Conservation (phyloP, 2,329 filamentous ascomycete genomes). For the Gremmenia infestans region DNA sequence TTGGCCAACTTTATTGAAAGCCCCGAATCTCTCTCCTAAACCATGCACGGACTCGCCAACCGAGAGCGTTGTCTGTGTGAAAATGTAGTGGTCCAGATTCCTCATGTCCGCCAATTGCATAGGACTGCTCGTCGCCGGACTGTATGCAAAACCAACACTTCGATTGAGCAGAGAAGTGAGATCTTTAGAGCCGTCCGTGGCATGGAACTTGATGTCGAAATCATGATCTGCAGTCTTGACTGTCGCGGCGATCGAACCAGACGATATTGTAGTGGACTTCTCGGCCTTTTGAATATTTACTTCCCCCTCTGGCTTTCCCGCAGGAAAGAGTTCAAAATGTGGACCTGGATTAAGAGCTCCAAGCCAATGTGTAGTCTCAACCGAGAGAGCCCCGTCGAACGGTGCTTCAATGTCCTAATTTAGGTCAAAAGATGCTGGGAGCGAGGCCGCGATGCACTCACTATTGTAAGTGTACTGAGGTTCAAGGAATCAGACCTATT, state of each 20-base stretch:
- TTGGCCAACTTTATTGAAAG: slow-evolving; percentile 73
- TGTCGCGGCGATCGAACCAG: slow-evolving; percentile 49
- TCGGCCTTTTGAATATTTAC: slow-evolving; percentile 37
- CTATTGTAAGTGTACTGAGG: slow-evolving; percentile 47
- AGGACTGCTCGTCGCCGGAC: slow-evolving; percentile 46
- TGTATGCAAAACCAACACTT: slow-evolving; percentile 54
- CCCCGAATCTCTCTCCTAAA: slow-evolving; percentile 70
- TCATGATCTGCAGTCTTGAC: slow-evolving; percentile 43
- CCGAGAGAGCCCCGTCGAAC: slow-evolving; percentile 54
- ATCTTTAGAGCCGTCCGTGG: slow-evolving; percentile 42
- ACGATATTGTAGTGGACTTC: slow-evolving; percentile 44
- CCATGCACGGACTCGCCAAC: slow-evolving; percentile 67
- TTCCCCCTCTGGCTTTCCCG: slow-evolving; percentile 40
- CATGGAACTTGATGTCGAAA: slow-evolving; percentile 53
- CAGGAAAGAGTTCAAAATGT: slow-evolving; percentile 53
- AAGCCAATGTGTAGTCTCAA: slow-evolving; percentile 54
- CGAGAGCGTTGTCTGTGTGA: slow-evolving; percentile 49
- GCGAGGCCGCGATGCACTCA: slow-evolving; percentile 23
- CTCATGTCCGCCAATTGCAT: slow-evolving; percentile 50
- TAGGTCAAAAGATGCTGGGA: slow-evolving; percentile 16
- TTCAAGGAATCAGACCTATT: slow-evolving; percentile 53
- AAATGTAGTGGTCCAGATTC: slow-evolving; percentile 50
- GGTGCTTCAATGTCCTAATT: slow-evolving; percentile 49
- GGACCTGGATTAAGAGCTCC: slow-evolving; percentile 49
- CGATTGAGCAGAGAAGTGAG: slow-evolving; percentile 51